Percentiles rank a stretch among this genome's conserved stretches.
phyloP scores from a whole-genome alignment of 495 filamentous ascomycete species.

The Penicillium atrosanguineum region DNA sequence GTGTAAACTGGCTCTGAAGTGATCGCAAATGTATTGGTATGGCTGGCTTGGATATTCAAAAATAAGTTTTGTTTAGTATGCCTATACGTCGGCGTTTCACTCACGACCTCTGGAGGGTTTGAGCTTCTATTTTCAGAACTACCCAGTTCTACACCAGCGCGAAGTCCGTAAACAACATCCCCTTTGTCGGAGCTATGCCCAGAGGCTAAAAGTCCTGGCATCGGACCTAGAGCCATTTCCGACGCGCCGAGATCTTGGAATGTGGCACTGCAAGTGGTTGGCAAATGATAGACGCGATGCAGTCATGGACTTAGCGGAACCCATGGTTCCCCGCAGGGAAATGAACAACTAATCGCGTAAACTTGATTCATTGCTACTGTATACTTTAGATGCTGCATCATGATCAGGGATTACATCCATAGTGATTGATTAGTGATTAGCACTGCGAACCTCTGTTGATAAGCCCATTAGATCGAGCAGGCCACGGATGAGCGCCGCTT shows the following conservation, averaged over 20 bases:
- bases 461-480: background rate
- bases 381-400: background rate
- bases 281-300: slow-evolving; percentile 10
- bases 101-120: background rate
- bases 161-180: background rate
- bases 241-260: slow-evolving; percentile 20
- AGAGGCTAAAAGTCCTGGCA: background rate
- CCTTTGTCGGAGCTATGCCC: background rate
- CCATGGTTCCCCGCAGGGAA: slow-evolving; percentile 4
- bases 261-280: slow-evolving; percentile 11
- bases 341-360: background rate
- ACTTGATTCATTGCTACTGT: background rate
- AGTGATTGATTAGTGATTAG: background rate
- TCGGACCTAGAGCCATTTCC: slow-evolving; percentile 1
- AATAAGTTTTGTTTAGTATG: too few species aligned
- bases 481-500: slow-evolving; percentile 1
- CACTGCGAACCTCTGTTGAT: background rate
- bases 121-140: background rate
- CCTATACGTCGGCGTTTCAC: too few species aligned
- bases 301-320: slow-evolving; percentile 16
- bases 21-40: too few species aligned
- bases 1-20: too few species aligned
- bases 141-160: background rate
- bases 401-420: background rate
- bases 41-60: too few species aligned